Evolutionary conservation across 805 yeast genomes (phyloP).

Genomic region (Hanseniaspora taiwanica): DNA sequence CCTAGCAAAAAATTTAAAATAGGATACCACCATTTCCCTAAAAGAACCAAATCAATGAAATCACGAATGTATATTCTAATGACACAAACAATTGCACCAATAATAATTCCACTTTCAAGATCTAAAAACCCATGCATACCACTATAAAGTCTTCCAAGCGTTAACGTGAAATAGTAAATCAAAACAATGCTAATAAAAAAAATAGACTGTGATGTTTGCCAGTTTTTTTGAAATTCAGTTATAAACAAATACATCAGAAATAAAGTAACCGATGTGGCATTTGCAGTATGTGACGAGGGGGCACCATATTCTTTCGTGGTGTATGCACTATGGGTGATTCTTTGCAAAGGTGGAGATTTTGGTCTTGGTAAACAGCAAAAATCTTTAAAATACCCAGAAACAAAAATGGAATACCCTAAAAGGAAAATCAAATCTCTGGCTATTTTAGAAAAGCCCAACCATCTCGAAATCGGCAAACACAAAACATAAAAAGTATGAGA

Average conservation of each 20-base stretch:
- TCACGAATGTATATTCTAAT: constrained; percentile 29
- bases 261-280: constrained; percentile 72
- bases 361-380: constrained; percentile 87
- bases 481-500: constrained; percentile 89
- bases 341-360: constrained; percentile 74
- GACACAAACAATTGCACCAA: constrained; percentile 47
- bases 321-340: constrained; percentile 83
- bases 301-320: constrained; percentile 91
- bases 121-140: constrained; percentile 97
- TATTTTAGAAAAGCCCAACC: constrained; percentile 54
- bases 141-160: constrained; percentile 77
- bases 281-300: constrained; percentile 90
- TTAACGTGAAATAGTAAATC: constrained; percentile 49
- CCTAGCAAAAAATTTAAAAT: constrained; percentile 27
- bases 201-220: constrained; percentile 1
- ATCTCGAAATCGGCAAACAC: constrained; percentile 71
- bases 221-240: constrained; percentile 1
- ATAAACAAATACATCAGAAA: constrained; percentile 23
- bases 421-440: constrained; percentile 64
- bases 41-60: constrained; percentile 37
- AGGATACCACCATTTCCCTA: constrained; percentile 21
- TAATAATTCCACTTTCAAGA: constrained; percentile 44
- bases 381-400: constrained; percentile 71
- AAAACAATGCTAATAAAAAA: constrained; percentile 11
- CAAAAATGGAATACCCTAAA: constrained; percentile 41